Evolutionary conservation across 441 rosid genomes (phyloP), one percentile per base, ranked within the genome.

Genomic region (Sinapis alba): DNA sequence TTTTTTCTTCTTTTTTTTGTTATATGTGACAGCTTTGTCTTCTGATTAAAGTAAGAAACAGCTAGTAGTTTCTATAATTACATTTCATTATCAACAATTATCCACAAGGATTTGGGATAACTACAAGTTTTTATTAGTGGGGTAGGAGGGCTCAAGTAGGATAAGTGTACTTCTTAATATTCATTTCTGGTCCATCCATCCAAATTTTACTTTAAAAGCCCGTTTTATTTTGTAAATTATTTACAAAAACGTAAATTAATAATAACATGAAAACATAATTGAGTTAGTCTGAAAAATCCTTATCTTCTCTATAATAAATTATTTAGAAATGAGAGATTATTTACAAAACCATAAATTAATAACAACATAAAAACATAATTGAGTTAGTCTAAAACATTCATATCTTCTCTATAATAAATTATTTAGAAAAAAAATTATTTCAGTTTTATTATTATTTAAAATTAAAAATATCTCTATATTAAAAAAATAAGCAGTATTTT

Each of bases 21-120:
- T 27, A 1, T 5, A n/a, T 45, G 3, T 24, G 58, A 4, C 24
- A 65, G 41, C 19, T 58, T 58, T 27, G n/a, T 16, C 32, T 62
- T 32, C 3, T 62, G n/a, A 4, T 57, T 57, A 5, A 5, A 13
- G 2, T 11, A 34, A 13, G 2, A 4, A 34, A 26, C 36, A 30
- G 36, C 36, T 30, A 30, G 3, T 30, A 7, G 9, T 30, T 30
- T 7, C 36, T 30, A 30, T 30, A 30, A 30, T 30, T 30, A 1
- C 9, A 41, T 41, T 12, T 8, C 27, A 59, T 15, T 50, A 10
- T 64, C 10, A 59, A 13, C 28, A 59, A 34, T 60, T 68, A 68
- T 68, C 78, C 43, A 61, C 54, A 50, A 16, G 6, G 56, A 50
- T 68, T 34, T 50, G 23, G 13, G 73, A 68, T 75, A 75, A 34